Conservation (phyloP, 2,329 filamentous ascomycete genomes). For the Alternaria sp. region DNA sequence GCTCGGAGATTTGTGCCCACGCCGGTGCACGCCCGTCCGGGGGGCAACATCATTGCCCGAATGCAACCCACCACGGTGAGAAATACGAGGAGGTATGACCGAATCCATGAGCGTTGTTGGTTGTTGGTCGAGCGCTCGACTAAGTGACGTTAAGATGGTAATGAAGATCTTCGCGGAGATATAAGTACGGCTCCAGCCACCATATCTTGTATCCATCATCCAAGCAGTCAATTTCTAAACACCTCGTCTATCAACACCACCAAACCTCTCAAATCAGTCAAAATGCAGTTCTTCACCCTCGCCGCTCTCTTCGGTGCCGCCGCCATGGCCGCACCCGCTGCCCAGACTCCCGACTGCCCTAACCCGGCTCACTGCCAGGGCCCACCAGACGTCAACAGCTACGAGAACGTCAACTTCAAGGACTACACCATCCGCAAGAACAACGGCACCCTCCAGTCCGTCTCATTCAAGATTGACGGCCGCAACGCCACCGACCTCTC, state of each 20-base stretch:
- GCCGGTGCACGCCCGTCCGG: not conserved
- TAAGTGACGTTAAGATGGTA: conserved; percentile 12
- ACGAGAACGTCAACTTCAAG: conserved; percentile 29
- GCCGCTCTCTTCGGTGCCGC: conserved; percentile 26
- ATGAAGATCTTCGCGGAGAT: conserved; percentile 1
- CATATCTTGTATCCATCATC: not conserved
- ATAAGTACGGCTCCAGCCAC: conserved; percentile 18
- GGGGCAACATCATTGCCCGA: not conserved
- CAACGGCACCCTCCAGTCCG: conserved; percentile 18
- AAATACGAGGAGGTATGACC: conserved; percentile 1
- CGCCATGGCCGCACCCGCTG: conserved; percentile 25
- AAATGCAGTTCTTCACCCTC: conserved; percentile 29
- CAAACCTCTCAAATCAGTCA: conserved; percentile 1
- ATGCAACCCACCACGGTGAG: conserved; percentile 4
- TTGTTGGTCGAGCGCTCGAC: not conserved
- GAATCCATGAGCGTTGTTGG: conserved; percentile 6
- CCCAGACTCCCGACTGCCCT: conserved; percentile 26
- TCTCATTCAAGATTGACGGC: conserved; percentile 30
- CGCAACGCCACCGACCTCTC: conserved; percentile 17
- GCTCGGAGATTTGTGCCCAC: conserved; percentile 9
- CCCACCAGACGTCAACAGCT: conserved; percentile 12
- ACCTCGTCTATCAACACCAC: not conserved
- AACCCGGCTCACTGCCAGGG: conserved; percentile 29
- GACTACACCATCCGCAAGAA: conserved; percentile 29
- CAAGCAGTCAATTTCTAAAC: not conserved